Base-by-base conservation (phyloP, 805 yeast genomes). In the Kazachstania psychrophila region DNA sequence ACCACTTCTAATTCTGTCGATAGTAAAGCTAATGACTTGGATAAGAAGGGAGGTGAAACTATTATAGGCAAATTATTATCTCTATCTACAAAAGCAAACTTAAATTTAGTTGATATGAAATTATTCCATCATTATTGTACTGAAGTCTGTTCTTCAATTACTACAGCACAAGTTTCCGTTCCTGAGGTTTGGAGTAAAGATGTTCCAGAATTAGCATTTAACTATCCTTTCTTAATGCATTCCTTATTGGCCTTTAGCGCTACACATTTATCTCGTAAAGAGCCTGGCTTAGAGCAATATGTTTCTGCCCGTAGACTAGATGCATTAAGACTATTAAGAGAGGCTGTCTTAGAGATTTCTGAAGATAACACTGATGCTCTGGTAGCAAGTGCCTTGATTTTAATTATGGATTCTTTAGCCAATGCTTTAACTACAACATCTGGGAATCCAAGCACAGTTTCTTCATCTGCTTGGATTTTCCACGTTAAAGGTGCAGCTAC, bases 401-500 rank as follows among this genome's bases (percentile, higher is more conserved):
- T 89, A 40, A 87, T 87, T 40, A 82, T 89, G 82, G 97, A 89
- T 57, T 84, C 96, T 0, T 63, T 86, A 45, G 96, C 96, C 2
- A 88, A 88, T 58, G 96, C 96, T 0, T 74, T 94, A 75, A 29
- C 47, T 11, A 39, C 49, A 13, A 20, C 39, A 14, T 34, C 47
- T 8, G 42, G 26, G 6, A 33, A 23, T 19, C 19, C 76, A 3
- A 56, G 55, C 37, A 60, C 67, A 6, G 78, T 87, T 37, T 94
- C 95, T 1, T 88, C 96, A 2, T 79, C 94, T 3, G 95, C 96
- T 0, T 89, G 97, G 97, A 79, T 89, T 38, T 89, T 85, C 65
- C 96, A 89, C 52, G 96, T 89, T 8, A 83, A 92, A 48, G 97
- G 96, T 19, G 95, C 96, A 0, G 96, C 95, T 6, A 88, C 96